phyloP scores from a whole-genome alignment of 495 filamentous ascomycete species.

The Viridothelium virens region DNA sequence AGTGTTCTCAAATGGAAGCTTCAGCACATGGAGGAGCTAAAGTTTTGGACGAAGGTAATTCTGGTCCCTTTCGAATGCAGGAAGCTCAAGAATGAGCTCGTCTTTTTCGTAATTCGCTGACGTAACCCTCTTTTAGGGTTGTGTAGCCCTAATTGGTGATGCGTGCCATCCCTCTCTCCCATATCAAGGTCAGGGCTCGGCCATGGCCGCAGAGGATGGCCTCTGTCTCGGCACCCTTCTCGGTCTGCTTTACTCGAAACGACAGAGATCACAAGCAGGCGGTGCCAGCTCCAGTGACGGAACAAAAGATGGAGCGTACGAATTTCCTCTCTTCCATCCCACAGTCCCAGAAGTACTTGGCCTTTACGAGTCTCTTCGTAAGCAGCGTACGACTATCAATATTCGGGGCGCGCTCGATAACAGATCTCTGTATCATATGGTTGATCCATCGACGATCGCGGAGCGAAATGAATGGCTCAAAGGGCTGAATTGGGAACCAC shows the following conservation, averaged over 20 bases:
- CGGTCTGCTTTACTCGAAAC: not conserved
- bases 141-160: conserved; percentile 26
- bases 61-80: not conserved
- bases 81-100: not conserved
- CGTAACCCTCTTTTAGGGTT: not conserved
- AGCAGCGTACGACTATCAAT: conserved; percentile 51
- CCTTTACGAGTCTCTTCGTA: conserved; percentile 54
- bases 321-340: not conserved
- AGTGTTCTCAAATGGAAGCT: too few species aligned
- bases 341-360: conserved; percentile 36
- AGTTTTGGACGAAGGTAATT: conserved; percentile 17
- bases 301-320: not conserved
- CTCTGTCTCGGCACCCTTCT: conserved; percentile 22
- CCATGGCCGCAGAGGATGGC: conserved; percentile 26
- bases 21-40: conserved; percentile 20
- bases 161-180: conserved; percentile 28
- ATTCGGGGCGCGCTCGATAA: conserved; percentile 46
- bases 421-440: conserved; percentile 53
- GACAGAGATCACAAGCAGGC: not conserved
- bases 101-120: not conserved
- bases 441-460: conserved; percentile 48
- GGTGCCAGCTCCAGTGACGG: too few species aligned
- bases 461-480: conserved; percentile 43
- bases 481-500: not conserved
- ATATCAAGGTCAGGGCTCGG: conserved; percentile 28